Evolutionary conservation across 2,329 filamentous ascomycete species (phyloP).

Genomic region (Cercospora berteroae): DNA sequence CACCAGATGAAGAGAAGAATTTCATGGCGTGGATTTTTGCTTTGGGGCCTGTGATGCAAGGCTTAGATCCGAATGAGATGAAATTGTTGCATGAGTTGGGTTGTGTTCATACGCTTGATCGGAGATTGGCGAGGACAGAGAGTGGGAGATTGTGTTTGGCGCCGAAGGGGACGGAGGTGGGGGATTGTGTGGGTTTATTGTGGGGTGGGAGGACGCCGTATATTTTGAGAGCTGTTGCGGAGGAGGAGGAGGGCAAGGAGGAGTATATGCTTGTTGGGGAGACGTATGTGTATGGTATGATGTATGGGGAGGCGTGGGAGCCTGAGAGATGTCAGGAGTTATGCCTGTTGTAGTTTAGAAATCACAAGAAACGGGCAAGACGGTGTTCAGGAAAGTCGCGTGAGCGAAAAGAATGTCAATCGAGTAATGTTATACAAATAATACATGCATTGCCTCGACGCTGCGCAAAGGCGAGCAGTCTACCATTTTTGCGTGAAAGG

Average conservation of each 20-base stretch:
- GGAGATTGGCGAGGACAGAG: slow-evolving; percentile 4
- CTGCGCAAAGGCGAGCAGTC: background rate
- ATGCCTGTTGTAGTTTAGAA: background rate
- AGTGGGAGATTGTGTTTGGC: background rate
- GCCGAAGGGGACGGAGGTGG: background rate
- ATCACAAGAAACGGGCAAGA: background rate
- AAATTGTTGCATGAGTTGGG: background rate
- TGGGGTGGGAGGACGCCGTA: background rate
- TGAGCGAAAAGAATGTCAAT: background rate
- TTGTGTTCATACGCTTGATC: slow-evolving; percentile 4
- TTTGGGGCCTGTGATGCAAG: background rate
- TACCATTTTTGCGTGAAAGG: background rate
- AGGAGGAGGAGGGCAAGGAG: background rate
- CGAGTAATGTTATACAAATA: slow-evolving; percentile 1
- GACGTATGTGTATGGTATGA: slow-evolving; percentile 7
- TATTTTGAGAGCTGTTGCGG: background rate
- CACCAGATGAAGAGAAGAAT: background rate
- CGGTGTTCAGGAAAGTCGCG: background rate
- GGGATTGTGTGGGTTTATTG: background rate
- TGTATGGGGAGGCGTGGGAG: slow-evolving; percentile 14
- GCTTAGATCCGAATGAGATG: slow-evolving; percentile 1
- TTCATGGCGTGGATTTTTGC: background rate
- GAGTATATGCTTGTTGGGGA: slow-evolving; percentile 4
- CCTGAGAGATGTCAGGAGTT: background rate
- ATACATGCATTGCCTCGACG: background rate